phyloP scores from a whole-genome alignment of 2,329 filamentous ascomycete species.

The Tricladium varicosporioides region DNA sequence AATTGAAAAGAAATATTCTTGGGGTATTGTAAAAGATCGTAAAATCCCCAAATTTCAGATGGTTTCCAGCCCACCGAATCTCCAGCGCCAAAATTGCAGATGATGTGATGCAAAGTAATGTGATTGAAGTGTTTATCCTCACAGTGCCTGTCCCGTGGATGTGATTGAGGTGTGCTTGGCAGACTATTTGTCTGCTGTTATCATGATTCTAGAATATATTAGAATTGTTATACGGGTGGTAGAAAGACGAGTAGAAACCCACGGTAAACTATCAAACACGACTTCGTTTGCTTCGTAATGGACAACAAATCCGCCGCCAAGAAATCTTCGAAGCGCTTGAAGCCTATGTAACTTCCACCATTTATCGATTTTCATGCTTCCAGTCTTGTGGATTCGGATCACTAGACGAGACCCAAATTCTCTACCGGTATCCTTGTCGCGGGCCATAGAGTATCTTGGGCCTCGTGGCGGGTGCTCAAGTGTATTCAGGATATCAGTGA shows the following conservation, averaged over 20 bases:
- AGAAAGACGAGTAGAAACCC: slow-evolving; percentile 16
- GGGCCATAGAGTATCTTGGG: slow-evolving; percentile 63
- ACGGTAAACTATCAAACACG: slow-evolving; percentile 57
- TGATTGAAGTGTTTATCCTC: no score
- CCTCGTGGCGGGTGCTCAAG: slow-evolving; percentile 66
- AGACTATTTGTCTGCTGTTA: neutral
- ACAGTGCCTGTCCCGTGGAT: neutral
- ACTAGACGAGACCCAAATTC: slow-evolving; percentile 61
- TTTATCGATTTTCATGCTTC: slow-evolving; percentile 62
- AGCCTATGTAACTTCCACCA: slow-evolving; percentile 73
- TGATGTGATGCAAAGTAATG: no score
- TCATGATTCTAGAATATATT: neutral
- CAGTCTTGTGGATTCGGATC: slow-evolving; percentile 56
- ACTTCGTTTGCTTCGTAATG: slow-evolving; percentile 63
- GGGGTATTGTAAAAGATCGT: no score
- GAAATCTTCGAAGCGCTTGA: slow-evolving; percentile 56
- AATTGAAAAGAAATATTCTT: no score
- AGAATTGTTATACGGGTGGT: neutral
- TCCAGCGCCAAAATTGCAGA: no score
- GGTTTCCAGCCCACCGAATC: no score
- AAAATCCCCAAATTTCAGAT: no score
- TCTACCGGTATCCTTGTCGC: slow-evolving; percentile 57
- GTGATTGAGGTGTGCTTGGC: neutral
- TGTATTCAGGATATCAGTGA: slow-evolving; percentile 63
- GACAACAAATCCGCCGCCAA: slow-evolving; percentile 60